phyloP scores from a whole-genome alignment of 139 green algal species.

The Limnomonas spitsbergensis region DNA sequence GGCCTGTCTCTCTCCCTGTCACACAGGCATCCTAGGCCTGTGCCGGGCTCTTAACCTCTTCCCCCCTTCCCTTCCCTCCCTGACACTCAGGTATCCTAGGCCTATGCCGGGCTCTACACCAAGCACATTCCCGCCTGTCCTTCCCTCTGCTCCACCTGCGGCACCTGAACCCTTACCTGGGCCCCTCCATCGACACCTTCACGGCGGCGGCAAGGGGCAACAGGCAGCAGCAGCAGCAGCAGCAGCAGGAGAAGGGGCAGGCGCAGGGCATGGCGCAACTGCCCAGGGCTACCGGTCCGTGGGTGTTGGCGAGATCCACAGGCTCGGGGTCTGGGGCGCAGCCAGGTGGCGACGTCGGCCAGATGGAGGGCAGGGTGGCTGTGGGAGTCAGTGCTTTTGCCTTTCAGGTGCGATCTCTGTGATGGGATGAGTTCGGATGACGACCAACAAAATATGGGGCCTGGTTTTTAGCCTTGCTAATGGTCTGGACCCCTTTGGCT shows the following conservation, averaged over 20 bases:
- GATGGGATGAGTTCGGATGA: too few species aligned
- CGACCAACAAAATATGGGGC: too few species aligned
- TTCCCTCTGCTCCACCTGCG: conserved; percentile 39
- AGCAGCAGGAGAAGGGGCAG: neutral
- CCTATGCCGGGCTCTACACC: conserved; percentile 12
- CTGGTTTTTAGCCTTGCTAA: too few species aligned
- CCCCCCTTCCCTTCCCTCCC: neutral
- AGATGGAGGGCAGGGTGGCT: neutral
- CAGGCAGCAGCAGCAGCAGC: neutral
- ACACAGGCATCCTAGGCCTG: too few species aligned
- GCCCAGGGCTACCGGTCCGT: neutral
- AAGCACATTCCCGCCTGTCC: conserved; percentile 19
- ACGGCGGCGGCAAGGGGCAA: neutral
- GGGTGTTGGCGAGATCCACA: too few species aligned
- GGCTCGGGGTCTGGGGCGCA: too few species aligned
- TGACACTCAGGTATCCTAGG: neutral
- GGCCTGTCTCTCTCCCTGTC: too few species aligned
- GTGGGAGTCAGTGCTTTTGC: conserved; percentile 54
- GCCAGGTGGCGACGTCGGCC: neutral
- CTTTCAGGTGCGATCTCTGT: conserved; percentile 48
- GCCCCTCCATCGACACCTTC: conserved; percentile 21
- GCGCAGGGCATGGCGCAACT: neutral
- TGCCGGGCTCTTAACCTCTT: too few species aligned
- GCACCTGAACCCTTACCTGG: conserved; percentile 5
- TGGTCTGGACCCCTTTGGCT: too few species aligned